A percentile compares a stretch with the other conserved stretches of the same genome.
phyloP scores from a whole-genome alignment of 345 rosid genomes.

The Corymbia maculata region DNA sequence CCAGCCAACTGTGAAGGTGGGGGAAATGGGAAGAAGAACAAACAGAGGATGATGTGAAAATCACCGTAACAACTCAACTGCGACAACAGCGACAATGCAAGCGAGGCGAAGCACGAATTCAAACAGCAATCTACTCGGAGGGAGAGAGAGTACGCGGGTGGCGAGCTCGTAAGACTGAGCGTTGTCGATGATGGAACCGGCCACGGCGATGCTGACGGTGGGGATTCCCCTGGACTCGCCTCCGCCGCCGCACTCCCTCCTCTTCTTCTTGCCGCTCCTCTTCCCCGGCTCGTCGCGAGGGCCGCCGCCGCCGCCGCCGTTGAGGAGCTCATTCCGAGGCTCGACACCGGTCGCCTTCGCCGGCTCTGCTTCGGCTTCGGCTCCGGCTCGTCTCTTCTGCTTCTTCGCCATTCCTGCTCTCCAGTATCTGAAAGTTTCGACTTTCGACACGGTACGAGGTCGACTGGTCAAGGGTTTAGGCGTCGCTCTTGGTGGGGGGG shows the following conservation, averaged over 20 bases:
- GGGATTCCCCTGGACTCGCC: constrained; percentile 21
- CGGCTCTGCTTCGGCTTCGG: constrained; percentile 8
- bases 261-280: constrained; percentile 9
- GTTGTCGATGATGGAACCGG: constrained; percentile 93
- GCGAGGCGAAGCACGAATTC: neutral
- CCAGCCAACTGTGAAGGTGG: constrained; percentile 55
- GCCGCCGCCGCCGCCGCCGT: constrained; percentile 26
- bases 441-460: neutral
- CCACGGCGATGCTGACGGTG: constrained; percentile 76
- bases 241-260: constrained; percentile 6
- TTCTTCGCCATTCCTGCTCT: constrained; percentile 47
- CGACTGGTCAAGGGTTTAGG: neutral
- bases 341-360: neutral
- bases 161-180: constrained; percentile 93
- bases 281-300: neutral
- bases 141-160: constrained; percentile 48
- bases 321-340: constrained; percentile 2
- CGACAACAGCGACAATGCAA: neutral
- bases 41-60: neutral
- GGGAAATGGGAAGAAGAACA: neutral
- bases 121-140: neutral
- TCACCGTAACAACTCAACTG: neutral
- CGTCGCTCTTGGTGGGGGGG: neutral
- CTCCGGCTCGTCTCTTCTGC: constrained; percentile 19
- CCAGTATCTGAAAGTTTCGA: neutral